phyloP scores from a whole-genome alignment of 1,139 yeast genomes.

The Candida smagusa region DNA sequence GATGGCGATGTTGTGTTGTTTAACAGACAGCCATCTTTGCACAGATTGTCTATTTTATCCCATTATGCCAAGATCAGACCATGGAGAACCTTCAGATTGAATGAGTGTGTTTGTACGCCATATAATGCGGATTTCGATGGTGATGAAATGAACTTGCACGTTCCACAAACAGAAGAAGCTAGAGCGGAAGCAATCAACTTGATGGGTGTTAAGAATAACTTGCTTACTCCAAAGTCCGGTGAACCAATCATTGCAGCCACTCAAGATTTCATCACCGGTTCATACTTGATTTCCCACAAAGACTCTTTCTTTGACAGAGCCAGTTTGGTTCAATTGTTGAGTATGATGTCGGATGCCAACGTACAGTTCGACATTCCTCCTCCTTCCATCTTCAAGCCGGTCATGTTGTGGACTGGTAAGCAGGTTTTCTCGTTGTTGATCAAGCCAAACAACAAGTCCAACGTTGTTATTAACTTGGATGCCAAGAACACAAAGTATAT shows the following conservation, averaged over 20 bases:
- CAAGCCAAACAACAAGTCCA: conserved; percentile 71
- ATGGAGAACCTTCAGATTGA: conserved; percentile 95
- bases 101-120: conserved; percentile 99
- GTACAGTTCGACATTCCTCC: conserved; percentile 91
- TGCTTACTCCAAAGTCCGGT: conserved; percentile 95
- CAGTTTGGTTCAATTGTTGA: conserved; percentile 71
- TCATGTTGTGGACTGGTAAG: conserved; percentile 93
- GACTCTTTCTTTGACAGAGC: conserved; percentile 92
- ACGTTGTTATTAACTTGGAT: conserved; percentile 85
- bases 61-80: conserved; percentile 96
- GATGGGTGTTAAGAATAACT: conserved; percentile 96
- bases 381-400: conserved; percentile 90
- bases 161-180: conserved; percentile 98
- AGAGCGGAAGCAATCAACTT: conserved; percentile 95
- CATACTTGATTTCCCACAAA: conserved; percentile 86
- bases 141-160: conserved; percentile 98
- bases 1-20: conserved; percentile 96
- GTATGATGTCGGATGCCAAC: conserved; percentile 96
- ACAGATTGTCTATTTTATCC: conserved; percentile 87
- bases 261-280: conserved; percentile 97
- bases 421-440: conserved; percentile 88
- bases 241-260: conserved; percentile 99
- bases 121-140: conserved; percentile 99
- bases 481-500: conserved; percentile 89
- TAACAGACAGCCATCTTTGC: conserved; percentile 97